Base-by-base conservation (phyloP, 805 yeast species). In the Nakazawaea peltata region DNA sequence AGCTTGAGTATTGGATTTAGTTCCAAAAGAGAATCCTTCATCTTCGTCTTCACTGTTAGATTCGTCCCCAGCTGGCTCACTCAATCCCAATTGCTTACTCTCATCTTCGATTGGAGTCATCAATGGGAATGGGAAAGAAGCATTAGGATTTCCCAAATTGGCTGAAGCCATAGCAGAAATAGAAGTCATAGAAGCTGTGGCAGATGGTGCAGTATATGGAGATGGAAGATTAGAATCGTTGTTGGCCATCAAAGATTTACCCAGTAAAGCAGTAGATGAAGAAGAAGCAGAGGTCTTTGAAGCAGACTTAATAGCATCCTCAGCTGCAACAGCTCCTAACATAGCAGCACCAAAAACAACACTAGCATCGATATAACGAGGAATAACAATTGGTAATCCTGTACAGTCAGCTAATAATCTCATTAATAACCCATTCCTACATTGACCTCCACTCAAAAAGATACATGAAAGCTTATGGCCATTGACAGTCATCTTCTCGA, bases 321-420 rank as follows among this genome's bases (percentile, higher is more conserved):
- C 78, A 9, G 92, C 86, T 3, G 97, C 97, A 42, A 79, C 86
- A 2, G 97, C 97, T 26, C 97, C 98, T 42, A 92, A 67, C 53
- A 92, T 64, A 0, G 98, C 97, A 4, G 96, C 73, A 17, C 98
- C 98, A 53, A 90, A 83, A 2, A 92, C 97, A 26, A 92, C 98
- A 2, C 97, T 94, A 1, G 97, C 92, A 53, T 90, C 97, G 49
- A 90, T 87, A 58, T 92, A 88, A 50, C 90, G 72, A 32, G 98
- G 98, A 43, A 90, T 85, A 32, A 92, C 74, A 40, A 92, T 78
- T 13, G 97, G 95, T 61, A 81, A 66, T 4, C 94, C 94, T 0
- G 96, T 86, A 52, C 95, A 83, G 49, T 90, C 94, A 1, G 97
- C 95, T 55, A 92, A 70, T 41, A 92, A 61, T 61, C 94, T 72